These are phyloP conservation scores for Apiospora saccharicola DNA, from an alignment of 2,329 filamentous ascomycete species.

Conservation along the genomic window DNA sequence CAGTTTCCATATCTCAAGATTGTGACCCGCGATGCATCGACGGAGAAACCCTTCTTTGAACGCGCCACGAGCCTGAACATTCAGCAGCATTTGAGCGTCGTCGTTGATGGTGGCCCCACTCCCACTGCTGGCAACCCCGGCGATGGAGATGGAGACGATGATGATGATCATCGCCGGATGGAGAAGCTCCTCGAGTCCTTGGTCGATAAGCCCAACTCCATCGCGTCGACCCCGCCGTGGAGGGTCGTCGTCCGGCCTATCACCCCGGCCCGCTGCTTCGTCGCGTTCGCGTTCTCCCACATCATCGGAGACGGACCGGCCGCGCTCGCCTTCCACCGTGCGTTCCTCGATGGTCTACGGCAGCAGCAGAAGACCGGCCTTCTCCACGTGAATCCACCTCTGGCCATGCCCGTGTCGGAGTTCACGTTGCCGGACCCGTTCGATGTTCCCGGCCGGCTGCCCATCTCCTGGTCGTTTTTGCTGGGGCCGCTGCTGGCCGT, in stretches of 20 bases:
- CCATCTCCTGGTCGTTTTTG: constrained; percentile 53
- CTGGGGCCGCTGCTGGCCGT: constrained; percentile 47
- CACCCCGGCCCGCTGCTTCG: constrained; percentile 36
- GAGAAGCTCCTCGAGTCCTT: constrained; percentile 38
- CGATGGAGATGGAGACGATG: not conserved
- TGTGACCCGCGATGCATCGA: constrained; percentile 44
- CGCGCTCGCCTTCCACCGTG: constrained; percentile 50
- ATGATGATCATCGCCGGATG: constrained; percentile 28
- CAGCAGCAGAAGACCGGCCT: not conserved
- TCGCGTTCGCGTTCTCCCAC: constrained; percentile 53
- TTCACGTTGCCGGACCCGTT: constrained; percentile 44
- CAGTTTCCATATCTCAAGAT: constrained; percentile 48
- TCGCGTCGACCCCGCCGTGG: constrained; percentile 48
- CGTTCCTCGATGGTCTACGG: constrained; percentile 43
- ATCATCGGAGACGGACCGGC: constrained; percentile 51
- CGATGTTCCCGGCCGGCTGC: constrained; percentile 46
- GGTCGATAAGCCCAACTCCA: constrained; percentile 44
- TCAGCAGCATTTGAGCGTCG: constrained; percentile 47
- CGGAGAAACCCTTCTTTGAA: constrained; percentile 46
- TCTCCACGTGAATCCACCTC: not conserved
- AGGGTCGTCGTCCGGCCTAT: constrained; percentile 47
- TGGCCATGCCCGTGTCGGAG: constrained; percentile 30
- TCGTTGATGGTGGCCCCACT: constrained; percentile 33
- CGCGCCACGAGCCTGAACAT: constrained; percentile 44
- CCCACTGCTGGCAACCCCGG: not conserved